Percentiles rank a stretch among this genome's conserved stretches.
Conservation (phyloP, 345 rosid species). For the Corchorus capsularis region DNA sequence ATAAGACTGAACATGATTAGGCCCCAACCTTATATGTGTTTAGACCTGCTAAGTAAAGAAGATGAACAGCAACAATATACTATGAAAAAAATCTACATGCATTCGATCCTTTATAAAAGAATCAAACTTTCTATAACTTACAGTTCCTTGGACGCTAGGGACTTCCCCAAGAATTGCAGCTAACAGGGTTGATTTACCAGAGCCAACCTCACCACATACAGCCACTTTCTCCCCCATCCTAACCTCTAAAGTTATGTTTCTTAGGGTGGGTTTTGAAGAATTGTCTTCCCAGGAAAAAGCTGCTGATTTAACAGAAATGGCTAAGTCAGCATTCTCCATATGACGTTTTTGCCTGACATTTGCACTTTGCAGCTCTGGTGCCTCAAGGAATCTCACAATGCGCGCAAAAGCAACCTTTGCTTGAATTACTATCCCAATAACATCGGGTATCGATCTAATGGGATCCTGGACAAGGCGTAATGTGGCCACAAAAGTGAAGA, state of each 20-base stretch:
- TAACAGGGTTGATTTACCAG: constrained; percentile 91
- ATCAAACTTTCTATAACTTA: constrained; percentile 35
- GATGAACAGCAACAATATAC: background rate
- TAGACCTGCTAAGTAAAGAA: background rate
- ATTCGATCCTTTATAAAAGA: background rate
- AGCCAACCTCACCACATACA: constrained; percentile 95
- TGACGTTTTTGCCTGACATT: constrained; percentile 41
- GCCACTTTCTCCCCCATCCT: constrained; percentile 75
- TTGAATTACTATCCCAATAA: constrained; percentile 80
- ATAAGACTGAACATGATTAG: background rate
- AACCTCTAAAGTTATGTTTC: constrained; percentile 59
- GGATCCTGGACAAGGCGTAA: constrained; percentile 92
- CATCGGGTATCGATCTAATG: constrained; percentile 76
- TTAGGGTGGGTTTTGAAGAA: constrained; percentile 54
- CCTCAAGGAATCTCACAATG: constrained; percentile 74
- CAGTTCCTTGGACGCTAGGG: constrained; percentile 65
- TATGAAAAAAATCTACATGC: background rate
- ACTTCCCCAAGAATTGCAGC: constrained; percentile 94
- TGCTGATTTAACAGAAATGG: constrained; percentile 57
- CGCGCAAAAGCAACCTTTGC: constrained; percentile 89
- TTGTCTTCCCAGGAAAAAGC: constrained; percentile 83
- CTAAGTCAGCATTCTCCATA: constrained; percentile 27
- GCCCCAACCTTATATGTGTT: background rate
- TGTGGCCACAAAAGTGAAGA: constrained; percentile 93
- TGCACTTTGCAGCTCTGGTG: constrained; percentile 76